Evolutionary conservation across 352 stramenopile genomes (phyloP), one percentile per base, ranked within the genome.

Genomic region (Peronospora belbahrii): DNA sequence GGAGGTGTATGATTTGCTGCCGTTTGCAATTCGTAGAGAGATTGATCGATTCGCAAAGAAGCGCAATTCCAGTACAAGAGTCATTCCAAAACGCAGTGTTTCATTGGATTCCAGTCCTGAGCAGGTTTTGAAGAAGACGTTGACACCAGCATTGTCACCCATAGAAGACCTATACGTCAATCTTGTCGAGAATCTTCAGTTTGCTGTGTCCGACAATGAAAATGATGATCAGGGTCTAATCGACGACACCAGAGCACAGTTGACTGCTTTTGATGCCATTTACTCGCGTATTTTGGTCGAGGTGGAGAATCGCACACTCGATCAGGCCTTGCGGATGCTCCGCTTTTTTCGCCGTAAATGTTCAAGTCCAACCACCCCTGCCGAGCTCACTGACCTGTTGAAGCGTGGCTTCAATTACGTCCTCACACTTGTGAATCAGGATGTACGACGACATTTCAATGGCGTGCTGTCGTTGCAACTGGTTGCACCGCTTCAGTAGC

Each of bases 271-370:
- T 23, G 77, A 91, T 53, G 59, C 77, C 11, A 81, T 91, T 17
- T 87, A 86, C 53, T 81, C 68, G 1, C 69, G 80, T 3, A 79
- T 88, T 30, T 58, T 88, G 25, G 28, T 84, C 11, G 80, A 91
- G 34, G 65, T 91, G 20, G 80, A 91, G 43, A 62, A 57, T 15
- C 57, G 52, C 33, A 48, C 68, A 8, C 62, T 91, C 2, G 74
- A 88, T 18, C 49, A 67, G 25, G 74, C 57, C 2, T 47, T 88
- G 19, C 56, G 68, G 3, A 91, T 88, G 77, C 62, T 88, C 22
- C 74, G 80, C 8, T 91, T 71, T 40, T 38, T 86, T 39, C 74
- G 76, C 8, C 70, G 80, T 4, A 88, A 84, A 44, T 85, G 75
- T 52, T 52, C 51, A 19, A 46, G 33, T 36, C 17, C n/a, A 24